Evolutionary conservation across 352 stramenopile species (phyloP), one percentile per base, ranked within the genome.

Genomic region (Phytophthora nicotianae): DNA sequence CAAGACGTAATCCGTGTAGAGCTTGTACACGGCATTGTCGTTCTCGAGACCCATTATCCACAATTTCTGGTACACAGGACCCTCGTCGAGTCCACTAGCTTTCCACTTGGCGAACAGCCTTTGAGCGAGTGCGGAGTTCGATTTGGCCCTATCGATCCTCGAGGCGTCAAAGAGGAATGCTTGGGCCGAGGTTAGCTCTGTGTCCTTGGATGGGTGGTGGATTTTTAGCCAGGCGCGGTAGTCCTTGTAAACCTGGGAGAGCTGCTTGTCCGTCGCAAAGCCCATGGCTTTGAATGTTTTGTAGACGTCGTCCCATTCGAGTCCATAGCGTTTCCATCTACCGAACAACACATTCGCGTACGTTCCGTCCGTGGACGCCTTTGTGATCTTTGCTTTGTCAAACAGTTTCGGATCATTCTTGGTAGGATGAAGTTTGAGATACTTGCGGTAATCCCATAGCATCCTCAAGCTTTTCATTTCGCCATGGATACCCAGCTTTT

Each of bases 1-100:
- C 5, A 7, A 23, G 6, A 46, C 19, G 29, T 52, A 60, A 40
- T 60, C 16, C 52, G 13, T 17, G 33, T 62, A 62, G 20, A 57
- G 8, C 17, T 50, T 43, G 45, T 21, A 26, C n/a, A 57, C 9
- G 0, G 7, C 4, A 20, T 55, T 14, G 21, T 32, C 42, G 0
- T 4, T 14, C 7, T 23, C 10, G 9, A n/a, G n/a, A 10, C 17
- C 13, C 52, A 43, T 46, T 2, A 1, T 6, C 33, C 3, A 6
- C 1, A 60, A 33, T 5, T 32, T 27, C 0, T 19, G 14, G 26
- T 27, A 54, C 1, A 54, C 47, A 14, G 27, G 10, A 6, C 5
- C 13, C 47, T 16, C 5, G 26, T 54, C 27, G 17, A 54, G 19
- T 5, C 11, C 19, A 10, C 13, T 54, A 2, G 5, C 8, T 16